A percentile compares a stretch with the other conserved stretches of the same genome.
Evolutionary conservation across 352 stramenopile species (phyloP).

Genomic region (Globisporangium polare): DNA sequence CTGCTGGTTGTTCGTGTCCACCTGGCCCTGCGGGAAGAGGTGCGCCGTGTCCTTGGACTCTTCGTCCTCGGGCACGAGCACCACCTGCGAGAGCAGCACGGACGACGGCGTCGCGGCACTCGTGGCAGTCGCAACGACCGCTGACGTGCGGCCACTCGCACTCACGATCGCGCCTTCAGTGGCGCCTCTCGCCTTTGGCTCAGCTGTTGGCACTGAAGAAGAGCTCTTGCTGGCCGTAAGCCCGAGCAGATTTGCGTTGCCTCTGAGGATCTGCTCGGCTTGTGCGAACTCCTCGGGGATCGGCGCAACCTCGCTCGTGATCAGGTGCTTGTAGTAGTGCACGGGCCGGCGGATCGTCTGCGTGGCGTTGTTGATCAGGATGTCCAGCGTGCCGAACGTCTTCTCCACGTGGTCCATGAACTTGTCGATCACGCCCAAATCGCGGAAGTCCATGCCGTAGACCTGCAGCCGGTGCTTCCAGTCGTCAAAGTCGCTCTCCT

Average conservation of each 20-base stretch:
- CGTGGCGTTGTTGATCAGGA: conserved; percentile 96
- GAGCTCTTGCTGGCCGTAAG: background rate
- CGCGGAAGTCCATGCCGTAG: conserved; percentile 93
- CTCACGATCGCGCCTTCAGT: conserved; percentile 27
- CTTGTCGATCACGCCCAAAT: conserved; percentile 90
- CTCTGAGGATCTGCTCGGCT: conserved; percentile 42
- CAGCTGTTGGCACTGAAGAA: background rate
- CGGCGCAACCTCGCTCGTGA: conserved; percentile 69
- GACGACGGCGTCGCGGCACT: conserved; percentile 56
- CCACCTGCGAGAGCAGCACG: conserved; percentile 87
- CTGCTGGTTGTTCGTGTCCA: conserved; percentile 92
- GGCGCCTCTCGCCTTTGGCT: background rate
- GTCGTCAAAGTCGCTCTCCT: conserved; percentile 79
- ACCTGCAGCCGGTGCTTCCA: conserved; percentile 86
- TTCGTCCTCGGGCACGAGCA: conserved; percentile 83
- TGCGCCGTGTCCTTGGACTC: conserved; percentile 43
- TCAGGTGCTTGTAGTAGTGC: conserved; percentile 89
- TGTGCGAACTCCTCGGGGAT: conserved; percentile 42
- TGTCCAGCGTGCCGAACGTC: conserved; percentile 80
- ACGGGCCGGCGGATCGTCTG: conserved; percentile 93
- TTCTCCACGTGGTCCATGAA: conserved; percentile 89
- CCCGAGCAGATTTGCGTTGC: conserved; percentile 43
- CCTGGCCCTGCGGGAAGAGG: conserved; percentile 65
- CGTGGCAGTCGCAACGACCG: conserved; percentile 5
- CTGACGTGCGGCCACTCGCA: conserved; percentile 16